A percentile compares a stretch with the other conserved stretches of the same genome.
Evolutionary conservation across 352 stramenopile genomes (phyloP).

Genomic region (Blastocystis sp.): DNA sequence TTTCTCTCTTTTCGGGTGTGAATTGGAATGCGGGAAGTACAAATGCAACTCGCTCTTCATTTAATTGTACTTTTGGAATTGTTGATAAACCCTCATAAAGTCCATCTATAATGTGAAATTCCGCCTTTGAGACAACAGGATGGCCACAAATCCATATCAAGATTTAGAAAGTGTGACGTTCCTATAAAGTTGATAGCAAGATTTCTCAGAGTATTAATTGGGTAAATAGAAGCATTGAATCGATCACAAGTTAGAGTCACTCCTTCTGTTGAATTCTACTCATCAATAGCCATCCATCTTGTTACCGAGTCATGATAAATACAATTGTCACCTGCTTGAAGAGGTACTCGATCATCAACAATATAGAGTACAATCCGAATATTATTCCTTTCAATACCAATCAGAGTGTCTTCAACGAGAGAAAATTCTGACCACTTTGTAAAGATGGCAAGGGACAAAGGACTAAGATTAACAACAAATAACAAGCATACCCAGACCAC

Average conservation of each 20-base stretch:
- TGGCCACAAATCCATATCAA: constrained; percentile 29
- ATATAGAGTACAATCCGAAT: not conserved
- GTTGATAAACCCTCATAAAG: not conserved
- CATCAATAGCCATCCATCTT: not conserved
- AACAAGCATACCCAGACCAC: not conserved
- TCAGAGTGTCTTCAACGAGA: not conserved
- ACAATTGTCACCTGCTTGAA: not conserved
- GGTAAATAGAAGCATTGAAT: not conserved
- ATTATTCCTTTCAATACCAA: not conserved
- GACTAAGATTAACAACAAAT: not conserved
- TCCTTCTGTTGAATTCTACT: not conserved
- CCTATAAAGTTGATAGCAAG: not conserved
- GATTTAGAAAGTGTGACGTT: not conserved
- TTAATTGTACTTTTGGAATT: not conserved
- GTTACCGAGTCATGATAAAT: not conserved
- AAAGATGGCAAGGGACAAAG: not conserved
- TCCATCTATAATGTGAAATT: not conserved
- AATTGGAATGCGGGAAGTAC: constrained; percentile 3
- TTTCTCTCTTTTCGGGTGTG: not conserved
- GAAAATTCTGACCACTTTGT: not conserved
- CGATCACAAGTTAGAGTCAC: not conserved
- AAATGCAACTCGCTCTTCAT: not conserved
- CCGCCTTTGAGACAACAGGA: not conserved
- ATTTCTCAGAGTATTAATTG: constrained; percentile 22
- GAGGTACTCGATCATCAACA: not conserved